Conservation (phyloP, 2,329 filamentous ascomycete genomes). For the Fusarium poae region DNA sequence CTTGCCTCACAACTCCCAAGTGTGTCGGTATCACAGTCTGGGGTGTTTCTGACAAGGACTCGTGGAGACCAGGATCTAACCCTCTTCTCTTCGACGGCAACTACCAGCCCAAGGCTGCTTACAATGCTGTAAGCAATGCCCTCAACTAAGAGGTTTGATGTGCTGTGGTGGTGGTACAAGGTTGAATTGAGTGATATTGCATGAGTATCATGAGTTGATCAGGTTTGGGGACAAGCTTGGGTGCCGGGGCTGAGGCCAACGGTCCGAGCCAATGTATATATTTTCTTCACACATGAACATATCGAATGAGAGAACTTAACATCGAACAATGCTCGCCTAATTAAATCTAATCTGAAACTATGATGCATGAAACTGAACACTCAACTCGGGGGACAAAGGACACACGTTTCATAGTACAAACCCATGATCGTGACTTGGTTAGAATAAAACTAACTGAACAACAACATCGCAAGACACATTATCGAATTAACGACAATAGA, state of each 20-base stretch:
- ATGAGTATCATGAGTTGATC: not conserved
- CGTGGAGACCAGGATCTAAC: constrained; percentile 51
- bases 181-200: not conserved
- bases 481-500: no score
- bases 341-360: not conserved
- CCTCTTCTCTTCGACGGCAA: constrained; percentile 67
- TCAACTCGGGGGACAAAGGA: no score
- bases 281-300: constrained; percentile 10
- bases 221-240: constrained; percentile 2
- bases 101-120: constrained; percentile 65
- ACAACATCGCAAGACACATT: no score
- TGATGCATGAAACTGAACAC: no score
- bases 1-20: constrained; percentile 68
- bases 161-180: not conserved
- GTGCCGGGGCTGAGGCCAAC: not conserved
- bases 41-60: constrained; percentile 61
- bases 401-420: no score
- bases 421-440: no score
- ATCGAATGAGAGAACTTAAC: not conserved
- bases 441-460: no score
- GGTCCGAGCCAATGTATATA: constrained; percentile 5
- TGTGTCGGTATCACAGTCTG: constrained; percentile 77
- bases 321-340: not conserved
- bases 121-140: constrained; percentile 55
- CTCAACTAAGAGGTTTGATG: not conserved